Percentiles rank a stretch among this genome's conserved stretches.
phyloP scores from a whole-genome alignment of 371 early-diverging fungal species.

The Blakeslea trispora region DNA sequence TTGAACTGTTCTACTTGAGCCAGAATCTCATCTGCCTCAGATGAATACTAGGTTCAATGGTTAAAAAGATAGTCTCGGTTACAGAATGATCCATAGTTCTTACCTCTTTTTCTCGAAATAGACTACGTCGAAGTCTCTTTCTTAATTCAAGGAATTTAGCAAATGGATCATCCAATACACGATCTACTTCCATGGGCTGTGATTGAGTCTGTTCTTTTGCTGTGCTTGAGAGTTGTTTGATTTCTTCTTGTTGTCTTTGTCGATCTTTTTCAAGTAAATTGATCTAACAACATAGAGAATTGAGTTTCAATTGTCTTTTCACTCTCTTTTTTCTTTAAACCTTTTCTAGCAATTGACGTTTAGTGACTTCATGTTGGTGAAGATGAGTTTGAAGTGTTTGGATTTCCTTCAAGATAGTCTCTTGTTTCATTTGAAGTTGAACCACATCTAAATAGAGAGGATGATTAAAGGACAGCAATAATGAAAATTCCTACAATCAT shows the following conservation, averaged over 20 bases:
- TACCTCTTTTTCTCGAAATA: constrained; percentile 45
- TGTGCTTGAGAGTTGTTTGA: constrained; percentile 18
- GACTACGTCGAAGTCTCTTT: constrained; percentile 37
- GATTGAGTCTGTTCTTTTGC: constrained; percentile 21
- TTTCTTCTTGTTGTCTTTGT: constrained; percentile 27
- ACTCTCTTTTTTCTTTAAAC: too few species aligned
- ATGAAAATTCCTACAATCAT: not conserved
- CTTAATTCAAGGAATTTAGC: constrained; percentile 33
- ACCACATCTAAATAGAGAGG: not conserved
- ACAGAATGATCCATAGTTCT: not conserved
- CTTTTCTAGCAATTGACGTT: constrained; percentile 19
- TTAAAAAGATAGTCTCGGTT: too few species aligned
- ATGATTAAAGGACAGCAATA: not conserved
- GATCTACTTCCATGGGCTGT: not conserved
- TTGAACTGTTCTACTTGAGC: constrained; percentile 42
- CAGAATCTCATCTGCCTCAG: constrained; percentile 36
- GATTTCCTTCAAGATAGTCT: constrained; percentile 1
- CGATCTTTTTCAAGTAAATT: constrained; percentile 38
- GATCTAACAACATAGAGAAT: too few species aligned
- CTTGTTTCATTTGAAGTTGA: constrained; percentile 18
- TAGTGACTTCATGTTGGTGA: constrained; percentile 15
- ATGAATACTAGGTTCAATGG: constrained; percentile 40
- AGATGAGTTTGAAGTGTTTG: constrained; percentile 5
- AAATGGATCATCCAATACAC: not conserved
- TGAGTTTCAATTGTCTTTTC: too few species aligned